These are phyloP conservation scores for Phytophthora tentaculata DNA, from an alignment of 352 stramenopile genomes.

Conservation along the genomic window DNA sequence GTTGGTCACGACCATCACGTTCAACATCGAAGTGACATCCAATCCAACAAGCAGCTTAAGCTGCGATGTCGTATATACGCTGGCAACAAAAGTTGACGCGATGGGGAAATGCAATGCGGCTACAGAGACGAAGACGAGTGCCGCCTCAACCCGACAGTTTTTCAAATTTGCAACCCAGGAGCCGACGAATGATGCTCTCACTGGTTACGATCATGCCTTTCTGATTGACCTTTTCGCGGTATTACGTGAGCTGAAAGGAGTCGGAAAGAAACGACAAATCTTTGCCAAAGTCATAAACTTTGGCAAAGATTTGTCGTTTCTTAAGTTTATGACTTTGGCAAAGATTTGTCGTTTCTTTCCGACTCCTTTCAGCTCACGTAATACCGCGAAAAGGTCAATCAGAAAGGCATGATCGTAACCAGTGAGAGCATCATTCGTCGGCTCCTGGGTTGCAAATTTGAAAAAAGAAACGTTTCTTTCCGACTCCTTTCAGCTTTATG, in stretches of 20 bases:
- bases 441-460: neutral
- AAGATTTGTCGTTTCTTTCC: no score
- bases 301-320: neutral
- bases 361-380: neutral
- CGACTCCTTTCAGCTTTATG: neutral
- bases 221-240: conserved; percentile 2
- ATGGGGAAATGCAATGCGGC: neutral
- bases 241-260: neutral
- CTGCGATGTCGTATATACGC: conserved; percentile 1
- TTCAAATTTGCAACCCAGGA: neutral
- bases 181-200: neutral
- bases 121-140: neutral
- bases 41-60: conserved; percentile 1
- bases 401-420: conserved; percentile 2
- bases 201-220: conserved; percentile 1
- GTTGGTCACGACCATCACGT: conserved; percentile 10
- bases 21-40: conserved; percentile 4
- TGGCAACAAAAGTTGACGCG: neutral
- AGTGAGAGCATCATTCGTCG: neutral
- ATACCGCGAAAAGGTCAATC: conserved; percentile 1
- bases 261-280: no score
- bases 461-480: no score
- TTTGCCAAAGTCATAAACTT: no score
- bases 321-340: no score
- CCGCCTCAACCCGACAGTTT: neutral